Evolutionary conservation across 371 early-diverging fungal genomes (phyloP), one percentile per base, ranked within the genome.

Genomic region (Funneliformis caledonium): DNA sequence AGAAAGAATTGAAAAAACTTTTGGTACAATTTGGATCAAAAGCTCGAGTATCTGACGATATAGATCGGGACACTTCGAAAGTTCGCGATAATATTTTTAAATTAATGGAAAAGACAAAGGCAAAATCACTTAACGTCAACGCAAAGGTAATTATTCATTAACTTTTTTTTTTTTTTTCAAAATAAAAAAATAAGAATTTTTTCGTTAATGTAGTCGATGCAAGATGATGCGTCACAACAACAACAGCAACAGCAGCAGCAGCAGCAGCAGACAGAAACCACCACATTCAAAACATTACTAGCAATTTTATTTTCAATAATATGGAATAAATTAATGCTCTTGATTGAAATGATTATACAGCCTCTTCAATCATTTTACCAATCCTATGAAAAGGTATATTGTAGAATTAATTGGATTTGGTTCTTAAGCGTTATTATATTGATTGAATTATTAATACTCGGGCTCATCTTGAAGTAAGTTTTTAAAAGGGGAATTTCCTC

Each of bases 401-500:
- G 56, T 19, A 56, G 56, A 5, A 56, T 56, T 56, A 68, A 78
- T 43, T 78, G 78, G 50, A 33, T 19, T 26, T 19, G 56, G 14
- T 14, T 78, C 3, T 52, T 78, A n/a, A 8, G 16, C 16, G 10
- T 33, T 2, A 45, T 78, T 33, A 9, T 69, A 33, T 0, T 65
- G 7, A 11, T 78, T 22, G 78, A 78, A 19, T 68, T 67, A 5
- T n/a, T 22, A 19, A 50, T 78, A 33, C 19, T 78, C 16, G 68
- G 12, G 7, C 67, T 78, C n/a, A 78, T 78, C 19, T 78, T 68
- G 78, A 50, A 43, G 78, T 78, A 52, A 78, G 78, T 68, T n/a
- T 69, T 26, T 26, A 26, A 26, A 26, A 26, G 26, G 26, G 26
- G 26, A 26, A 26, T 26, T 14, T 26, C 56, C 56, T 74, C 12